A percentile compares a stretch with the other conserved stretches of the same genome.
Evolutionary conservation across 176 grass and related monocot species (phyloP).

Genomic region (Avena insularis): DNA sequence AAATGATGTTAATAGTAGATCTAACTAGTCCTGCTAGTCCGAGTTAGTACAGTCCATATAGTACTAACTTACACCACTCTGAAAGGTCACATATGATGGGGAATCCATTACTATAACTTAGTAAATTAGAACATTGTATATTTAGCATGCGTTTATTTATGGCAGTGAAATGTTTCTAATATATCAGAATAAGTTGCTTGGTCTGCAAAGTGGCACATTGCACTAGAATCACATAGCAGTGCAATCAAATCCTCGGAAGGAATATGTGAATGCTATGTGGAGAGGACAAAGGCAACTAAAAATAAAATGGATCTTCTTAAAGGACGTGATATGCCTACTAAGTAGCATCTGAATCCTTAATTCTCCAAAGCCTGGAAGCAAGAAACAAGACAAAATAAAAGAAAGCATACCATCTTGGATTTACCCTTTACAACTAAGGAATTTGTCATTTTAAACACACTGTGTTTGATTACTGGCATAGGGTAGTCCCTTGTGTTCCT

Average conservation of each 20-base stretch:
- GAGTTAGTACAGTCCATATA: too few species aligned
- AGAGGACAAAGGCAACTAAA: not conserved
- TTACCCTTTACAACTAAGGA: too few species aligned
- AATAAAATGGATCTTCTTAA: constrained; percentile 9
- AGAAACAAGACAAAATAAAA: too few species aligned
- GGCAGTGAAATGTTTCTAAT: constrained; percentile 19
- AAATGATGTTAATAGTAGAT: too few species aligned
- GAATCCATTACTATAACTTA: constrained; percentile 68
- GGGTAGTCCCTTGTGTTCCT: too few species aligned
- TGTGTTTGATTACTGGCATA: too few species aligned
- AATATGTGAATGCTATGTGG: not conserved
- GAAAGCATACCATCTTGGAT: too few species aligned
- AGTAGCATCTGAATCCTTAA: not conserved
- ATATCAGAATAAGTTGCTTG: constrained; percentile 32
- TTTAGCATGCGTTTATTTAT: constrained; percentile 56
- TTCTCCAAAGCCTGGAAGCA: not conserved
- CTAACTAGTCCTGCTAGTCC: too few species aligned
- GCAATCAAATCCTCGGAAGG: not conserved
- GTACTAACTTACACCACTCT: too few species aligned
- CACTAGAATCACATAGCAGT: constrained; percentile 19
- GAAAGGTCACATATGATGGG: constrained; percentile 41
- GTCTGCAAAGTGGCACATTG: constrained; percentile 22
- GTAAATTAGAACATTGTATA: constrained; percentile 46
- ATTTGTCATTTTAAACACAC: too few species aligned
- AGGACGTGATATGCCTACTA: not conserved